Percentiles rank a stretch among this genome's conserved stretches.
Evolutionary conservation across 2,329 filamentous ascomycete species (phyloP).

Genomic region (Hypomyces perniciosus): DNA sequence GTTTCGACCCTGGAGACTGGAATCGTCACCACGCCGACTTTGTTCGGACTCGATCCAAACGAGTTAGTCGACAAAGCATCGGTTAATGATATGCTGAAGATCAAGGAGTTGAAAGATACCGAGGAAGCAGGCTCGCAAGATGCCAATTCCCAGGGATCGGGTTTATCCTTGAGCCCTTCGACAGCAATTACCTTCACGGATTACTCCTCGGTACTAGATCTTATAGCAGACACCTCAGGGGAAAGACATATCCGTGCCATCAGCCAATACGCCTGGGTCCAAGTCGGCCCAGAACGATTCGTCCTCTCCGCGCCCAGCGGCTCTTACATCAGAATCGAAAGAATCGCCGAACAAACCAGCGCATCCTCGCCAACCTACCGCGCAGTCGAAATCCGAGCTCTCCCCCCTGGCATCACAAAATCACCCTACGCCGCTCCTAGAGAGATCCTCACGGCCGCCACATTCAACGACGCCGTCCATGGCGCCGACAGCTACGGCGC

Average conservation of each 20-base stretch:
- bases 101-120: constrained; percentile 43
- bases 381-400: constrained; percentile 43
- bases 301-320: constrained; percentile 62
- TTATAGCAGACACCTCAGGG: constrained; percentile 73
- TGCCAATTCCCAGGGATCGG: constrained; percentile 5
- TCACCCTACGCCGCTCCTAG: constrained; percentile 64
- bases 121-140: constrained; percentile 28
- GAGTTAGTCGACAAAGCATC: constrained; percentile 66
- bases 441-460: constrained; percentile 57
- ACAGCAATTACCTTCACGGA: constrained; percentile 71
- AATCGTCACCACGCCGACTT: constrained; percentile 81
- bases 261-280: constrained; percentile 77
- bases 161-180: constrained; percentile 15
- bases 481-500: constrained; percentile 77
- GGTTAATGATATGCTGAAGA: constrained; percentile 52
- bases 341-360: constrained; percentile 21
- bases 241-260: constrained; percentile 73
- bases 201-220: constrained; percentile 85
- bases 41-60: constrained; percentile 85
- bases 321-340: constrained; percentile 53
- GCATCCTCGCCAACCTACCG: constrained; percentile 30
- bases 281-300: constrained; percentile 63
- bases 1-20: constrained; percentile 79
- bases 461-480: constrained; percentile 70
- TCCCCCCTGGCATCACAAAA: constrained; percentile 39